Evolutionary conservation across 2,329 filamentous ascomycete species (phyloP).

Genomic region (Arthrobotrys megalospora): DNA sequence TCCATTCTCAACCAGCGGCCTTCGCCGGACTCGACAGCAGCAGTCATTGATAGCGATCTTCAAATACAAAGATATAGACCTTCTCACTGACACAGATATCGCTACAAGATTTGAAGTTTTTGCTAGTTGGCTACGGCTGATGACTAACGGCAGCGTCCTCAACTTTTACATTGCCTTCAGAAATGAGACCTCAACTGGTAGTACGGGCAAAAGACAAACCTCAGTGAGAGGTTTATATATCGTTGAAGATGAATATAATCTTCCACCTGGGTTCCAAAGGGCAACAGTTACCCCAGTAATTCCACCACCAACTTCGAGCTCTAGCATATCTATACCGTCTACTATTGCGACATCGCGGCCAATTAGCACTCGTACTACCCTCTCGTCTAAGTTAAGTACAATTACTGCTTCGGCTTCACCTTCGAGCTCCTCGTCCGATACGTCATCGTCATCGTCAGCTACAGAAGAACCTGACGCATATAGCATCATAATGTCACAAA

Average conservation of each 20-base stretch:
- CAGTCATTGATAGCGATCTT: neutral
- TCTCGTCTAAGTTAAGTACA: neutral
- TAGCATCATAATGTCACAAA: neutral
- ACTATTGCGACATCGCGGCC: neutral
- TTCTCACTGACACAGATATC: neutral
- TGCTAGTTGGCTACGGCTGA: neutral
- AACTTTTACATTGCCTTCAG: neutral
- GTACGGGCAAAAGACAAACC: neutral
- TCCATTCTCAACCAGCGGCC: neutral
- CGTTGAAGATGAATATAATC: neutral
- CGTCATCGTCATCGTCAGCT: neutral
- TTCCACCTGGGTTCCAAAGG: neutral
- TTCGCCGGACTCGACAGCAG: neutral
- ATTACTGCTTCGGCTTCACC: neutral
- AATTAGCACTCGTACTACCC: neutral
- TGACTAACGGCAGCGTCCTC: neutral
- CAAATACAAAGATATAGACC: neutral
- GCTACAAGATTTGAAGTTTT: neutral
- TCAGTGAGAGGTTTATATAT: neutral
- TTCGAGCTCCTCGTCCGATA: neutral
- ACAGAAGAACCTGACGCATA: neutral
- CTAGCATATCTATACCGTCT: neutral
- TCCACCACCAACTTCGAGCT: neutral
- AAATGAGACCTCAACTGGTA: neutral
- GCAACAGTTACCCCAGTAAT: neutral